Evolutionary conservation across 345 rosid species (phyloP).

Genomic region (Hirschfeldia incana): DNA sequence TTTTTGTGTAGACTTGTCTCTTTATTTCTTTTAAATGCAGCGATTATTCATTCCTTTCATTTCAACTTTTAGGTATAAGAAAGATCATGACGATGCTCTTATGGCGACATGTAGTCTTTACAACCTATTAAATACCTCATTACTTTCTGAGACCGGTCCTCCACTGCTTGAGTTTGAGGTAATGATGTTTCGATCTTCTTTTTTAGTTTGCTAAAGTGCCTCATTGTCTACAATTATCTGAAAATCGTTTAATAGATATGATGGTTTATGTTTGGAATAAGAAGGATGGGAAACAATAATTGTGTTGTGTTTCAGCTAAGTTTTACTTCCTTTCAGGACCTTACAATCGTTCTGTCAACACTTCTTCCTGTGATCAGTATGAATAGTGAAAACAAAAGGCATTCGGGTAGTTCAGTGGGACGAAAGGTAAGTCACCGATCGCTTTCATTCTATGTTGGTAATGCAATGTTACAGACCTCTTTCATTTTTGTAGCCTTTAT

Average conservation of each 20-base stretch:
- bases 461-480: not conserved
- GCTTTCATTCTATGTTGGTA: constrained; percentile 13
- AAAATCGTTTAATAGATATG: constrained; percentile 3
- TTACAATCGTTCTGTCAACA: constrained; percentile 77
- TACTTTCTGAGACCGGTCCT: constrained; percentile 90
- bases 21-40: constrained; percentile 2
- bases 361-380: constrained; percentile 81
- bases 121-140: constrained; percentile 71
- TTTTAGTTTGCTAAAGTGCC: constrained; percentile 10
- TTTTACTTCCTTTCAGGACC: constrained; percentile 57
- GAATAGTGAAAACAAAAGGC: constrained; percentile 62
- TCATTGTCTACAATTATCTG: constrained; percentile 6
- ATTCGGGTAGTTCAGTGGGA: constrained; percentile 66
- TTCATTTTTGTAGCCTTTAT: not conserved
- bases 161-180: constrained; percentile 99
- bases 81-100: constrained; percentile 78
- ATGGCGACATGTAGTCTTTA: constrained; percentile 84
- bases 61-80: constrained; percentile 62
- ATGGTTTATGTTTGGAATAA: constrained; percentile 5
- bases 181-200: constrained; percentile 22
- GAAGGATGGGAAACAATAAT: not conserved
- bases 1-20: not conserved
- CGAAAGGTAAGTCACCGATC: constrained; percentile 58
- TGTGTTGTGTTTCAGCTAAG: constrained; percentile 22
- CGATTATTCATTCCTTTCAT: constrained; percentile 21